phyloP scores from a whole-genome alignment of 2,329 filamentous ascomycete genomes.

The Hymenoscyphus infarciens region DNA sequence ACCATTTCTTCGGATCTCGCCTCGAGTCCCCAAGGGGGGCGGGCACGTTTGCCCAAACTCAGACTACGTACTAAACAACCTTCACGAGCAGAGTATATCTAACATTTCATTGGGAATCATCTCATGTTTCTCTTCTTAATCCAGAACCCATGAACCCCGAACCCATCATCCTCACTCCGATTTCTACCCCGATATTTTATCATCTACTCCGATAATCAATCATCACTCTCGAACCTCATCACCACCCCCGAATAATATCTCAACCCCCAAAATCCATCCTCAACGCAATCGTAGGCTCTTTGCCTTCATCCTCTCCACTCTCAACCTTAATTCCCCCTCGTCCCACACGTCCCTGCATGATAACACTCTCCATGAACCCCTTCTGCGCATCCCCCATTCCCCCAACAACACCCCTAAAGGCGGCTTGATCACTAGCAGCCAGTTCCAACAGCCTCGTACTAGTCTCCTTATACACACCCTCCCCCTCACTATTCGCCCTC shows the following conservation, averaged over 20 bases:
- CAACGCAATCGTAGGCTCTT: constrained; percentile 79
- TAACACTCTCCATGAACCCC: constrained; percentile 75
- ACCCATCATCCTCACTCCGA: no score
- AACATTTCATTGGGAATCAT: not conserved
- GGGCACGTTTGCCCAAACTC: no score
- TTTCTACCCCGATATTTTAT: no score
- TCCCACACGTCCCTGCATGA: constrained; percentile 57
- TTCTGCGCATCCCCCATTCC: constrained; percentile 68
- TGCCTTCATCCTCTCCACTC: constrained; percentile 44
- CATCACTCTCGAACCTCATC: not conserved
- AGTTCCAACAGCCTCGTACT: constrained; percentile 76
- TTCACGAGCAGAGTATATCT: no score
- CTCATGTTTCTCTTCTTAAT: not conserved
- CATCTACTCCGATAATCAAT: no score
- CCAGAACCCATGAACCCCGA: not conserved
- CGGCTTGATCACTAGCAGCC: constrained; percentile 67
- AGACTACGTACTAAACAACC: no score
- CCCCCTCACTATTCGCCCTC: constrained; percentile 63
- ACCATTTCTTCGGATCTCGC: not conserved
- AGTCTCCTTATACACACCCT: constrained; percentile 63
- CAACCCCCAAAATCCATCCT: constrained; percentile 81
- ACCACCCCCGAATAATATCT: not conserved
- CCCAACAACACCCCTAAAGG: constrained; percentile 72
- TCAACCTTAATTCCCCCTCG: constrained; percentile 35
- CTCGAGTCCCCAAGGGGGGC: no score